Evolutionary conservation across 768 basidiomycete species (phyloP).

Genomic region (Suillus occidentalis): DNA sequence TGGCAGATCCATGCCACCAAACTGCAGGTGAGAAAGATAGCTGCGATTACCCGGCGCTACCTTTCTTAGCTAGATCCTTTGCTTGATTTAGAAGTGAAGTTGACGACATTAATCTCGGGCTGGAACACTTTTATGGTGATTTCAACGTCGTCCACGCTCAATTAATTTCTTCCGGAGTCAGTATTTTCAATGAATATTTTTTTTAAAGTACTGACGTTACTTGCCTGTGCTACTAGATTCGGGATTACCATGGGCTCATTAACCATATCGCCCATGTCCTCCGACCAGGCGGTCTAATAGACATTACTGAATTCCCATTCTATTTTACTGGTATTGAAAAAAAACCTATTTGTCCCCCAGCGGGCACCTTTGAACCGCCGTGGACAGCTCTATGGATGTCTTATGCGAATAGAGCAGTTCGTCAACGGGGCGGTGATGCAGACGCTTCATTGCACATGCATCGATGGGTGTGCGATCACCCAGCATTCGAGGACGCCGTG

Average conservation of each 20-base stretch:
- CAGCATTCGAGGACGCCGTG: constrained; percentile 57
- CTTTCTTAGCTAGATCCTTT: constrained; percentile 9
- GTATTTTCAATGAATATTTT: constrained; percentile 25
- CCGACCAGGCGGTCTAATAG: constrained; percentile 67
- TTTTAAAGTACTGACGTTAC: constrained; percentile 14
- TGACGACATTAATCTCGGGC: constrained; percentile 81
- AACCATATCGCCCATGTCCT: constrained; percentile 67
- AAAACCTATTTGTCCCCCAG: constrained; percentile 41
- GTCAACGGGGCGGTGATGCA: constrained; percentile 56
- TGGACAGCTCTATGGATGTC: constrained; percentile 67
- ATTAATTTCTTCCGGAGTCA: constrained; percentile 70
- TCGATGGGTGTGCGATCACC: constrained; percentile 54
- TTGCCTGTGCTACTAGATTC: constrained; percentile 48
- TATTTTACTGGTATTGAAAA: constrained; percentile 55
- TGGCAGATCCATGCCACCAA: constrained; percentile 62
- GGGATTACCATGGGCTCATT: constrained; percentile 61
- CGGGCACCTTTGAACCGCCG: constrained; percentile 45
- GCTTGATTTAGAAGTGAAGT: constrained; percentile 63
- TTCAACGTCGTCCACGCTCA: constrained; percentile 77
- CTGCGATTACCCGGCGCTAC: constrained; percentile 4
- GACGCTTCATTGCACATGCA: constrained; percentile 60
- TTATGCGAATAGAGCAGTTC: constrained; percentile 52
- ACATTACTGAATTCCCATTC: constrained; percentile 72
- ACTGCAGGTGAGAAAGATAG: constrained; percentile 53
- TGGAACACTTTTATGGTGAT: constrained; percentile 78